phyloP scores from a whole-genome alignment of 2,329 filamentous ascomycete genomes.

The Colletotrichum somersetense region DNA sequence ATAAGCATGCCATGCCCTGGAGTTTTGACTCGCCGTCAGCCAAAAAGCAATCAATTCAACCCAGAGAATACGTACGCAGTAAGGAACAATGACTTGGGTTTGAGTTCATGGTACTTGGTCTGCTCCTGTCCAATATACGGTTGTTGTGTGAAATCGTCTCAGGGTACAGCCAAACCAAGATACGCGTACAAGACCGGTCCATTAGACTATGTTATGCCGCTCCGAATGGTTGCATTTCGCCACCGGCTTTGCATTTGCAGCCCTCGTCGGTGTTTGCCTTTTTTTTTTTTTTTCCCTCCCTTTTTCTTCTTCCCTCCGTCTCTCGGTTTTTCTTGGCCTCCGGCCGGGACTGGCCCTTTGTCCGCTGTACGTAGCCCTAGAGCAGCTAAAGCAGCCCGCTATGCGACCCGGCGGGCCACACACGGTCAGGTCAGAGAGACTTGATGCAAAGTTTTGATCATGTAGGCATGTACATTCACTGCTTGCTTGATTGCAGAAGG shows the following conservation, averaged over 20 bases:
- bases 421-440: slow-evolving; percentile 33
- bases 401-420: slow-evolving; percentile 40
- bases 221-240: slow-evolving; percentile 57
- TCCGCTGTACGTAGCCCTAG: slow-evolving; percentile 26
- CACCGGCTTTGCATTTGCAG: slow-evolving; percentile 55
- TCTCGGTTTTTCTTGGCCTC: not conserved
- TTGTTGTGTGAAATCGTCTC: not conserved
- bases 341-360: slow-evolving; percentile 40
- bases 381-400: slow-evolving; percentile 38
- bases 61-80: slow-evolving; percentile 2
- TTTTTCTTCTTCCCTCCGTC: not conserved
- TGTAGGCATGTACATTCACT: slow-evolving; percentile 29
- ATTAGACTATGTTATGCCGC: slow-evolving; percentile 52
- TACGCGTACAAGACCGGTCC: not conserved
- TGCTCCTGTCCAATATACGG: slow-evolving; percentile 1
- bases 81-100: slow-evolving; percentile 9
- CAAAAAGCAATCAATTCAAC: slow-evolving; percentile 8
- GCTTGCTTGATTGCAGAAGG: slow-evolving; percentile 25
- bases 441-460: slow-evolving; percentile 37
- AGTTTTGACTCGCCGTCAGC: slow-evolving; percentile 33
- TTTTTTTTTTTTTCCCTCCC: slow-evolving; percentile 27
- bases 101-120: slow-evolving; percentile 14
- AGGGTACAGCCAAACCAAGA: slow-evolving; percentile 12
- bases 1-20: slow-evolving; percentile 37
- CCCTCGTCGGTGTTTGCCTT: slow-evolving; percentile 29